Base-by-base conservation (phyloP, 2,329 filamentous ascomycete species). In the Aspergillus sp. region DNA sequence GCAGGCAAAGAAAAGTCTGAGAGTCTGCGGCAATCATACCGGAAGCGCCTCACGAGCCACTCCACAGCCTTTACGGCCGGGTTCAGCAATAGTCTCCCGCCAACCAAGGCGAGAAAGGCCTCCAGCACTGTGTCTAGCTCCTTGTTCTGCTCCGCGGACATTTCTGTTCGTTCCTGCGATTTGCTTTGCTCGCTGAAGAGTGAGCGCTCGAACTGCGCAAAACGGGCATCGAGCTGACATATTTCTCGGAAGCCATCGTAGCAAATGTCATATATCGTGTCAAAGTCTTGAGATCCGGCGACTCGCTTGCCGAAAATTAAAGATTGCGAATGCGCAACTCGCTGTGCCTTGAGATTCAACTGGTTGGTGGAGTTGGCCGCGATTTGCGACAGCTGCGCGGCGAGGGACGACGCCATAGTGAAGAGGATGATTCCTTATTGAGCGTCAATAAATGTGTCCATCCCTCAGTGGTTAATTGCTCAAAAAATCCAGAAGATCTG, bases 181-280 rank as follows among this genome's bases (percentile, higher is more conserved):
- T 93, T 93, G 79, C 94, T 97, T 80, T 97, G 91, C 71, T 95
- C 91, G 81, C 91, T 96, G 84, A 98, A 99, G 60, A 99, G 84
- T 57, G 88, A 93, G 60, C 85, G 83, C 64, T 87, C 85, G 74
- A 94, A 99, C 41, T 84, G 82, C 15, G 84, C 73, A 72, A 97
- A 98, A 61, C 93, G 87, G 25, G 83, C 77, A 75, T 99, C 96
- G 57, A 99, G 84, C 68, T 89, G 87, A 77, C 95, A 98, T 61
- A 99, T 83, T 72, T 99, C 95, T 66, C 93, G 88, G 72, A 94
- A 99, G 2, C 93, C 95, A 72, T 96, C 91, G 68, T 88, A 83
- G 74, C 94, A 98, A 75, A 96, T 87, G 60, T 90, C 87, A 76
- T 91, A 98, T 61, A 99, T 85, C 4, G 89, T 91, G 73, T 97